phyloP scores from a whole-genome alignment of 2,329 filamentous ascomycete genomes.

The Fusarium incarnatum region DNA sequence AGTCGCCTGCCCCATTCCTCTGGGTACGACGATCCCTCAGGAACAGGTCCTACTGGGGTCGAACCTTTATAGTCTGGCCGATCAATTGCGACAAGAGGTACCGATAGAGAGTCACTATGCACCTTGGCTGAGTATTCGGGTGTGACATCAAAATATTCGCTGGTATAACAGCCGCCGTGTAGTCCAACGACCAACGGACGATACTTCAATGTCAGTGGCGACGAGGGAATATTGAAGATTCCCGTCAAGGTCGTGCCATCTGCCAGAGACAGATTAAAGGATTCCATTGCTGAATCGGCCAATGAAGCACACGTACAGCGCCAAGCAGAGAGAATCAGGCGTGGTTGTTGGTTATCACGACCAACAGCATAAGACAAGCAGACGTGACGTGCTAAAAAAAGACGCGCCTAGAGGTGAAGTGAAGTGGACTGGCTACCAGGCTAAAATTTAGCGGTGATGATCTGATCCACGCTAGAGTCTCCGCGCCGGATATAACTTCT shows the following conservation, averaged over 20 bases:
- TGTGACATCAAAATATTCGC: conserved; percentile 39
- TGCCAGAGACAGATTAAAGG: conserved; percentile 26
- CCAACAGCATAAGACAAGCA: conserved; percentile 2
- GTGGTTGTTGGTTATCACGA: conserved; percentile 2
- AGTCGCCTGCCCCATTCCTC: conserved; percentile 33
- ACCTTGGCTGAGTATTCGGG: conserved; percentile 23
- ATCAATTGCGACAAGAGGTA: conserved; percentile 41
- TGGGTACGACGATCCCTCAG: conserved; percentile 32
- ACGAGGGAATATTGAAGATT: conserved; percentile 30
- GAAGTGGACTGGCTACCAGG: neutral
- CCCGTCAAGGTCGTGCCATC: conserved; percentile 28
- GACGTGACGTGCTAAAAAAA: neutral
- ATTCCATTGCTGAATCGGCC: conserved; percentile 14
- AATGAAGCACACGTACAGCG: neutral
- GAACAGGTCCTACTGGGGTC: conserved; percentile 26
- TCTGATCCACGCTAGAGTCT: neutral
- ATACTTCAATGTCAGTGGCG: conserved; percentile 10
- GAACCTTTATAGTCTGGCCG: conserved; percentile 36
- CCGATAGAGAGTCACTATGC: conserved; percentile 27
- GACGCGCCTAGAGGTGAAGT: neutral
- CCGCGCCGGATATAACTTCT: neutral
- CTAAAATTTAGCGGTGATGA: neutral
- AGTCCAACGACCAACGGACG: conserved; percentile 37
- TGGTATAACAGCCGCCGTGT: conserved; percentile 38
- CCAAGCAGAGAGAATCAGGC: neutral